These are phyloP conservation scores for Teunomyces aglyptinius DNA, from an alignment of 805 yeast species.

Conservation along the genomic window DNA sequence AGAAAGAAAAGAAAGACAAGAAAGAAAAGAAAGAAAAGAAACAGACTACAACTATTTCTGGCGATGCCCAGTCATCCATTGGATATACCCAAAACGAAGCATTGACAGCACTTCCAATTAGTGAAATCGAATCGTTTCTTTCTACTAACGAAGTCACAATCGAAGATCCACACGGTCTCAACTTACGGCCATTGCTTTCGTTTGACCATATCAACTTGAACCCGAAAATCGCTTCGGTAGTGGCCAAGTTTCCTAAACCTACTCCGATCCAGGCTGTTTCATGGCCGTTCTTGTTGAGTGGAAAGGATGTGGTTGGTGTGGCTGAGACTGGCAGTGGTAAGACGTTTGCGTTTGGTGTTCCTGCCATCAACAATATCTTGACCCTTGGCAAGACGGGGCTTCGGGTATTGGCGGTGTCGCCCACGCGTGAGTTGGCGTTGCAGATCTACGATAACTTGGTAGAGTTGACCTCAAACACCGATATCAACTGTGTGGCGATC, in stretches of 20 bases:
- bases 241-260: slow-evolving; percentile 79
- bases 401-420: slow-evolving; percentile 83
- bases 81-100: slow-evolving; percentile 40
- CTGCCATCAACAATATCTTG: slow-evolving; percentile 78
- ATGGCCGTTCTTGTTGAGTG: slow-evolving; percentile 84
- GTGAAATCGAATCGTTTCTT: slow-evolving; percentile 62
- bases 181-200: slow-evolving; percentile 65
- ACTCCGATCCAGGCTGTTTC: slow-evolving; percentile 94
- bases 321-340: slow-evolving; percentile 99
- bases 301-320: slow-evolving; percentile 89
- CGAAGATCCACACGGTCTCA: slow-evolving; percentile 59
- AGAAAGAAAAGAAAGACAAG: slow-evolving; percentile 26
- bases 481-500: slow-evolving; percentile 73
- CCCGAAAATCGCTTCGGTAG: slow-evolving; percentile 53
- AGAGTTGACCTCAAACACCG: slow-evolving; percentile 57
- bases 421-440: slow-evolving; percentile 95
- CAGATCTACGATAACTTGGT: slow-evolving; percentile 86
- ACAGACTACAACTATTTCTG: slow-evolving; percentile 9
- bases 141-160: slow-evolving; percentile 73
- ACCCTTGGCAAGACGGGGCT: slow-evolving; percentile 49
- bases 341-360: slow-evolving; percentile 96
- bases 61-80: slow-evolving; percentile 10
- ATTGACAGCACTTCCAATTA: slow-evolving; percentile 43
- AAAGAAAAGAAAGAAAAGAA: slow-evolving; percentile 13
- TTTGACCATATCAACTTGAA: slow-evolving; percentile 60